phyloP scores from a whole-genome alignment of 495 filamentous ascomycete genomes.

The Astrothelium subdiscretum region DNA sequence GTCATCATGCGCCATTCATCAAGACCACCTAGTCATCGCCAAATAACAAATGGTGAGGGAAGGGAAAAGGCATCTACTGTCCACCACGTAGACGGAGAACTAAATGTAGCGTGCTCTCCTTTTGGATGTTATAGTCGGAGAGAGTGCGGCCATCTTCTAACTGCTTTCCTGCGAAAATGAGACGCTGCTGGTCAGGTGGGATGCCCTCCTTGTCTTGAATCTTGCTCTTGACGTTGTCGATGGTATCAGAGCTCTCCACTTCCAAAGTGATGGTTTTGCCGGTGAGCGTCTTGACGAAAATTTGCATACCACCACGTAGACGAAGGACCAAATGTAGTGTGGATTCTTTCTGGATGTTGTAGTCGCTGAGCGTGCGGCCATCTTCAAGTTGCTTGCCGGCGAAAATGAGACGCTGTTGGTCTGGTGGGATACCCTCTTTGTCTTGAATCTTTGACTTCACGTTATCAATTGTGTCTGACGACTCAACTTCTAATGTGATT shows the following conservation, averaged over 20 bases:
- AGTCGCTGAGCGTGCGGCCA: conserved; percentile 85
- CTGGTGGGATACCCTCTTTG: conserved; percentile 91
- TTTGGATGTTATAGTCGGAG: conserved; percentile 98
- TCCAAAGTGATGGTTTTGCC: conserved; percentile 64
- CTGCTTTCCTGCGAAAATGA: conserved; percentile 97
- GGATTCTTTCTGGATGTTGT: conserved; percentile 99
- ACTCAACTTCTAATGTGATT: conserved; percentile 60
- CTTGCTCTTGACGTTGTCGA: conserved; percentile 50
- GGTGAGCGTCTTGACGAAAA: conserved; percentile 61
- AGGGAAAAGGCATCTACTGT: conserved; percentile 63
- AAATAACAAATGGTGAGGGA: conserved; percentile 21
- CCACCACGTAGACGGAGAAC: conserved; percentile 96
- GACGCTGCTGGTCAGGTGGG: conserved; percentile 83
- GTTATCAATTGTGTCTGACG: conserved; percentile 42
- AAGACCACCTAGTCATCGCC: neutral
- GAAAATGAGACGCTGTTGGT: conserved; percentile 91
- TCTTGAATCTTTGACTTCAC: conserved; percentile 66
- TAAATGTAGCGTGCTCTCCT: conserved; percentile 91
- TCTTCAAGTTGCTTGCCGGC: conserved; percentile 92
- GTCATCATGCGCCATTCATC: neutral
- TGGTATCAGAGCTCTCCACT: conserved; percentile 51
- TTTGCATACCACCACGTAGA: conserved; percentile 87
- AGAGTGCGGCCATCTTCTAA: conserved; percentile 84
- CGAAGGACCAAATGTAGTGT: conserved; percentile 96
- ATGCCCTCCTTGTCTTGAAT: conserved; percentile 92